Evolutionary conservation across 352 stramenopile genomes (phyloP).

Genomic region (Phytophthora fragariae): DNA sequence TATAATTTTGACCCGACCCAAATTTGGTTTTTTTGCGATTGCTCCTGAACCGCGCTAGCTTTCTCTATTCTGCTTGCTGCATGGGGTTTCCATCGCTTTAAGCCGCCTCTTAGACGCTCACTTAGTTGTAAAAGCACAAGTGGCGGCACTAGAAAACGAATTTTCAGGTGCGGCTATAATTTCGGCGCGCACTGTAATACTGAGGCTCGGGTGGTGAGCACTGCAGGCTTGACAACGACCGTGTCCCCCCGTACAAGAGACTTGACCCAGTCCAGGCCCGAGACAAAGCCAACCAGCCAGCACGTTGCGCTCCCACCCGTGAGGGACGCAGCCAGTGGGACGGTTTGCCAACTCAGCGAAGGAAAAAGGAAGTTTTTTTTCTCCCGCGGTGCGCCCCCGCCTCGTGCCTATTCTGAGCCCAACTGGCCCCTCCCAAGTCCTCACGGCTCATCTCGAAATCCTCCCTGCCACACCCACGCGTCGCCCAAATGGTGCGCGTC

Average conservation of each 20-base stretch:
- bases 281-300: background rate
- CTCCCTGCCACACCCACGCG: background rate
- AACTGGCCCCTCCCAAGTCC: background rate
- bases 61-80: too few species aligned
- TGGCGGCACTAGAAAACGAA: too few species aligned
- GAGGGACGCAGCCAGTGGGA: background rate
- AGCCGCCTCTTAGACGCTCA: too few species aligned
- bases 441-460: background rate
- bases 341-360: background rate
- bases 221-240: background rate
- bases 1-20: too few species aligned
- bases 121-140: too few species aligned
- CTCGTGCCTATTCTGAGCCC: background rate
- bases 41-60: too few species aligned
- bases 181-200: too few species aligned
- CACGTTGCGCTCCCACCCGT: background rate
- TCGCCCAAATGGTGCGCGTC: slow-evolving; percentile 17
- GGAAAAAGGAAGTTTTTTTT: slow-evolving; percentile 4
- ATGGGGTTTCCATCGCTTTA: too few species aligned
- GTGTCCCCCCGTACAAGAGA: background rate
- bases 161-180: too few species aligned
- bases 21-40: too few species aligned
- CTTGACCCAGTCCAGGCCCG: background rate
- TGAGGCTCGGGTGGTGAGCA: background rate
- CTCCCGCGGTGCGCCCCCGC: slow-evolving; percentile 3